Base-by-base conservation (phyloP, 257 asterid species). In the Solanum sejunctum region DNA sequence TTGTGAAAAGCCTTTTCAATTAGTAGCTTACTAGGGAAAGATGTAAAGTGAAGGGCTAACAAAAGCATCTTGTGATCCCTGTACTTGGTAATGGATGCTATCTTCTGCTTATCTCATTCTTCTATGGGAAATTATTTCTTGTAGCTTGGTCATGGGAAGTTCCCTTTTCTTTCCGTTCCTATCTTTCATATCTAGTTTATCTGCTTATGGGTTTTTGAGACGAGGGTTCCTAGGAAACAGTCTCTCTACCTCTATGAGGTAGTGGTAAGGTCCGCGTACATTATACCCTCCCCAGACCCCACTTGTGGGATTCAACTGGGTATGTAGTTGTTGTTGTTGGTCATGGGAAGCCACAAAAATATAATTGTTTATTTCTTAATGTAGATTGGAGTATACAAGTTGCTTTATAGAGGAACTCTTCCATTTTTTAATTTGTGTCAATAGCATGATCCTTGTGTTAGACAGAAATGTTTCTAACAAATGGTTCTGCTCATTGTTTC, bases 391-490 rank as follows among this genome's bases (percentile, higher is more conserved):
- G 55, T 71, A 71, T 26, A 20, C 80, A 71, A 43, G 80, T 43
- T 71, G 18, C 36, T 41, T 71, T 20, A n/a, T 45, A 6, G 56
- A 43, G 80, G 80, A 71, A 71, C 18, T 20, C 32, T 71, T 71
- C 36, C 56, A 71, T 20, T 71, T 71, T 71, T 71, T 71, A 5
- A 71, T 71, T 71, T 20, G 80, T 71, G 56, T 43, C 80, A 2
- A 41, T 71, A 43, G 56, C 36, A 71, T 43, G 80, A 71, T 71
- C 55, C 80, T 11, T 71, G 56, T 71, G 54, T 43, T 43, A n/a
- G 32, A 43, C 77, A 36, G 86, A 89, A n/a, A 87, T 80, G 71
- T 84, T 32, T 85, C 86, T 66, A 89, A 84, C 39, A 81, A 21
- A 51, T 83, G n/a, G 18, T 20, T 71, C 67, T 63, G 77, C 77